Evolutionary conservation across 176 grass and related monocot genomes (phyloP).

Genomic region (Calamus simplicifolius): DNA sequence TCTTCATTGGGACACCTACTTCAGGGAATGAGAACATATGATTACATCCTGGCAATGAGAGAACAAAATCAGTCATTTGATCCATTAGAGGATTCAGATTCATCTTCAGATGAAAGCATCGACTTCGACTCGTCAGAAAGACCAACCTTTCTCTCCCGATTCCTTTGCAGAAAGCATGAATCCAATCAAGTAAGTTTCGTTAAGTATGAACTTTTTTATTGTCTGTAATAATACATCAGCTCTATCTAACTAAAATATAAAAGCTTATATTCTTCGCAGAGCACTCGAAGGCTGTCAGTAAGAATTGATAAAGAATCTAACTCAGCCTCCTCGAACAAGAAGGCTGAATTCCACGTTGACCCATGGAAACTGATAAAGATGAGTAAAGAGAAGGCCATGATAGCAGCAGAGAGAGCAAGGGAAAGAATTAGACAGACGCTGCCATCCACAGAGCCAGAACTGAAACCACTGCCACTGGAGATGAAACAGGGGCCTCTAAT

Average conservation of each 20-base stretch:
- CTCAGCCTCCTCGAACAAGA: conserved; percentile 29
- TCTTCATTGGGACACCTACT: not conserved
- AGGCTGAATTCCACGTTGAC: conserved; percentile 59
- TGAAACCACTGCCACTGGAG: conserved; percentile 82
- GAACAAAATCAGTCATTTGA: conserved; percentile 53
- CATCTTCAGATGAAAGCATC: conserved; percentile 52
- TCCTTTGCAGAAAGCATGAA: conserved; percentile 46
- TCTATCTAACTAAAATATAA: not conserved
- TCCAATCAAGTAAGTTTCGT: conserved; percentile 39
- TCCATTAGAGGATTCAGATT: conserved; percentile 65
- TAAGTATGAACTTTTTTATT: not conserved
- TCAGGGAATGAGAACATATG: conserved; percentile 97
- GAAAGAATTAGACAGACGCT: conserved; percentile 62
- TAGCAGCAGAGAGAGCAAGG: conserved; percentile 61
- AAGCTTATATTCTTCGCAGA: conserved; percentile 28
- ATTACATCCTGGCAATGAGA: conserved; percentile 95
- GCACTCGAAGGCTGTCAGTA: conserved; percentile 56
- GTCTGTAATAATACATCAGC: not conserved
- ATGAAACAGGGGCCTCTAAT: conserved; percentile 65
- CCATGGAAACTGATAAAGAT: conserved; percentile 89
- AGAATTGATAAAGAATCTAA: conserved; percentile 60
- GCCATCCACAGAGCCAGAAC: conserved; percentile 13
- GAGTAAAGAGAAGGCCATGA: conserved; percentile 82
- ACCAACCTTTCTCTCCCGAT: conserved; percentile 41
- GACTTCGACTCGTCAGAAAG: conserved; percentile 67